Evolutionary conservation across 1,284 basidiomycete species (phyloP), one percentile per base, ranked within the genome.

Genomic region (Naganishia liquefaciens): DNA sequence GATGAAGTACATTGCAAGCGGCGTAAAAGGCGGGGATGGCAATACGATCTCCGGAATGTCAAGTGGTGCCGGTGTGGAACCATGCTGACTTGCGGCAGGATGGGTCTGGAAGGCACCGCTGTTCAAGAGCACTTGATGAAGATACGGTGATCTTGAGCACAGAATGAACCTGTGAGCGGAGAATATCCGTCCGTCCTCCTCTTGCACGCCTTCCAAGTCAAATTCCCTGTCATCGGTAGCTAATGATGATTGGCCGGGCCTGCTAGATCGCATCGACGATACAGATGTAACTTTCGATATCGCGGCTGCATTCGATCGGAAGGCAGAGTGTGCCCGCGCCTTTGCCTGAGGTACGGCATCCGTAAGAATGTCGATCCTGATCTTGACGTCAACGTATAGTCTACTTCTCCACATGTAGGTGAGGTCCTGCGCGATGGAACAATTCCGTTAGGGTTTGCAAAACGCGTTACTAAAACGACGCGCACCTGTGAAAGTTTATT

Each of bases 371-470:
- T n/a, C 28, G 40, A 53, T 57, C 62, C 88, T 83, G 66, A 97
- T 88, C 60, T 87, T 85, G 19, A 93, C 86, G 77, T 97, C 93
- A 2, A 90, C 90, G 77, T 93, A 97, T 15, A 97, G 85, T 63
- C 92, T 86, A 19, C 89, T 91, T 30, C 93, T 82, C 93, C 93
- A 96, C 91, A 94, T 94, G 81, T 89, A 96, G 30, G 94, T 90
- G 39, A 96, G 82, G 75, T 96, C 93, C 77, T 93, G 89, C 21
- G 3, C 17, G 44, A 9, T 4, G 27, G 21, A 6, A 9, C 42
- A 11, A n/a, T 13, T 13, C 33, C 3, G 25, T 62, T 23, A 39
- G 46, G 4, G 15, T 23, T 27, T 23, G 28, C 2, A 39, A 42
- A 33, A 17, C 30, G 63, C 28, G n/a, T 30, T 33, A 3, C 30